Evolutionary conservation across 2,329 filamentous ascomycete species (phyloP), one percentile per base, ranked within the genome.

Genomic region (Ceratocystis variospora): DNA sequence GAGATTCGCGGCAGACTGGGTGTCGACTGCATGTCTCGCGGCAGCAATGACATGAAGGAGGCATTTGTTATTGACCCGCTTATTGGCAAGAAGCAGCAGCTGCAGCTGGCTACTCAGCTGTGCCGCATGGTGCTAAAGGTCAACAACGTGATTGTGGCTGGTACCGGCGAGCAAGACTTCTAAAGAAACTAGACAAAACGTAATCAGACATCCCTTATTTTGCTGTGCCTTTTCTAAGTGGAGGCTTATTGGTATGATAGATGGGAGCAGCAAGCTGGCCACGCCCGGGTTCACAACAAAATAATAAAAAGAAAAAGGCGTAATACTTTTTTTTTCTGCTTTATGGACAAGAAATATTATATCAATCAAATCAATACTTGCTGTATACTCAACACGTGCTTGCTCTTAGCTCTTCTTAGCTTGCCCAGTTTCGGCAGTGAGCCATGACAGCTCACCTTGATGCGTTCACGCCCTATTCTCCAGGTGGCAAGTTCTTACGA

Each of bases 91-190:
- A 89, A 90, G 78, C 92, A 96, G 79, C 94, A 99, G 79, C 83
- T 99, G 68, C 85, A 96, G 79, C 83, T 99, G 70, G 94, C 94
- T 41, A 99, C 95, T 64, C 94, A 99, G 80, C 81, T 99, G 71
- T 97, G 94, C 81, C 87, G 94, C 71, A 97, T 99, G 93, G 92
- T 96, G 71, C 82, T 96, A 71, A 96, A 96, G 85, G 86, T 92
- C 75, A 96, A 96, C 81, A 96, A 96, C 76, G 92, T 96, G 70
- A 96, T 96, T 76, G 87, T 96, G 72, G 85, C 90, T 68, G 92
- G 92, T 66, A 85, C 84, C 70, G 92, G 92, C 71, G 89, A 96
- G 69, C 85, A 93, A 70, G 91, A 96, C 72, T 96, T 87, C 77
- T 96, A 88, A 76, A 74, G 66, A 66, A 70, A 67, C 37, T 48